Evolutionary conservation across 2,329 filamentous ascomycete genomes (phyloP).

Genomic region (Annulohypoxylon truncatum): DNA sequence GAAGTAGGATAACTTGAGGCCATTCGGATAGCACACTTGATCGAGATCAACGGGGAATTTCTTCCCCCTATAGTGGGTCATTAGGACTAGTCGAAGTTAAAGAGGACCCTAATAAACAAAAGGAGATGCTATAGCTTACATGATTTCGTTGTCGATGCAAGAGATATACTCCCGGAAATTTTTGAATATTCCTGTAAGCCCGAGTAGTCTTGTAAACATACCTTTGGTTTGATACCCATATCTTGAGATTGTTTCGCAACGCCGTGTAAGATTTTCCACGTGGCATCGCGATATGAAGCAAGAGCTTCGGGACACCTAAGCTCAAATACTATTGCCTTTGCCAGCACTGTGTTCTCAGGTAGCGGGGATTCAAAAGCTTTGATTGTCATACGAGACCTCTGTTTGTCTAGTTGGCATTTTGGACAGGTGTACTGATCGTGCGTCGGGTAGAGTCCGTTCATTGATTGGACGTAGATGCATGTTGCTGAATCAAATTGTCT

Average conservation of each 20-base stretch:
- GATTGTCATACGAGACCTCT: conserved; percentile 51
- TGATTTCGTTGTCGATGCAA: conserved; percentile 34
- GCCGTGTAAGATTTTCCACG: conserved; percentile 53
- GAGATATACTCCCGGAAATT: conserved; percentile 29
- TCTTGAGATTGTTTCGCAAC: conserved; percentile 45
- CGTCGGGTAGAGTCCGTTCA: conserved; percentile 31
- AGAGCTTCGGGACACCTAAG: conserved; percentile 52
- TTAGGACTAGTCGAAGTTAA: conserved; percentile 43
- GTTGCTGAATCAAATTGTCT: conserved; percentile 46
- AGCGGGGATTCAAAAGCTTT: conserved; percentile 55
- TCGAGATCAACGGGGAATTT: conserved; percentile 55
- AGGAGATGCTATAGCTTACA: conserved; percentile 32
- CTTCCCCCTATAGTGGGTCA: conserved; percentile 60
- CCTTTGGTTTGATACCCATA: conserved; percentile 23
- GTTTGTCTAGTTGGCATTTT: conserved; percentile 51
- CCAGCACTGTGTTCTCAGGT: conserved; percentile 47
- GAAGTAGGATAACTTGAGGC: conserved; percentile 60
- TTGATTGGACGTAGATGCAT: conserved; percentile 48
- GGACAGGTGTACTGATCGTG: conserved; percentile 49
- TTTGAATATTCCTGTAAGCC: conserved; percentile 23
- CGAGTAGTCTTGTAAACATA: conserved; percentile 39
- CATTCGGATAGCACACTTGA: conserved; percentile 59
- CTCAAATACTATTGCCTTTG: conserved; percentile 57
- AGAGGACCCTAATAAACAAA: conserved; percentile 3
- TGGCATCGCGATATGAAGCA: conserved; percentile 55